Evolutionary conservation across 2,329 filamentous ascomycete species (phyloP).

Genomic region (Colletotrichum trifolii): DNA sequence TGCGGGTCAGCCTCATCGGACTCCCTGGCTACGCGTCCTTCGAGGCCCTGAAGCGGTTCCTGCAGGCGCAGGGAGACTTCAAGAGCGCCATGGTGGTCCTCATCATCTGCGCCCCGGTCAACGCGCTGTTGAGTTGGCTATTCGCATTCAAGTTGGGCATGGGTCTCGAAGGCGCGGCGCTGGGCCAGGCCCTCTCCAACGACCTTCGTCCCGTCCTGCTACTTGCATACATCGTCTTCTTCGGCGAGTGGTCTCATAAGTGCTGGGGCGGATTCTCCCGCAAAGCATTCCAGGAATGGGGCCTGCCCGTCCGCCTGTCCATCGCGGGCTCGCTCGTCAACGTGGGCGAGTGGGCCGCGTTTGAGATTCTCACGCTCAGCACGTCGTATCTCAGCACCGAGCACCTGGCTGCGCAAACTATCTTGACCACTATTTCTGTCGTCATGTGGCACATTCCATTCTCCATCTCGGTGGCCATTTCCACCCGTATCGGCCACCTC

Average conservation of each 20-base stretch:
- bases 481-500: slow-evolving; percentile 55
- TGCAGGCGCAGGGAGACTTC: slow-evolving; percentile 66
- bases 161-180: slow-evolving; percentile 62
- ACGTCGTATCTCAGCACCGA: slow-evolving; percentile 56
- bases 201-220: slow-evolving; percentile 60
- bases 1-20: slow-evolving; percentile 59
- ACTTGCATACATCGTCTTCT: slow-evolving; percentile 56
- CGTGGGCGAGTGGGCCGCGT: slow-evolving; percentile 55
- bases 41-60: slow-evolving; percentile 64
- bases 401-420: slow-evolving; percentile 54
- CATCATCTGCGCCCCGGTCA: slow-evolving; percentile 58
- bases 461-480: slow-evolving; percentile 53
- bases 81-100: slow-evolving; percentile 59
- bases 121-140: slow-evolving; percentile 60
- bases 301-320: slow-evolving; percentile 52
- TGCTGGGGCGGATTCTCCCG: slow-evolving; percentile 58
- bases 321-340: slow-evolving; percentile 52
- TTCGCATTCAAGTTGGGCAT: slow-evolving; percentile 55
- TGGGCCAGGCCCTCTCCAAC: slow-evolving; percentile 61
- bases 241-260: slow-evolving; percentile 52
- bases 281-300: slow-evolving; percentile 51
- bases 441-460: slow-evolving; percentile 57
- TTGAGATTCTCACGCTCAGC: slow-evolving; percentile 56
- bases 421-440: slow-evolving; percentile 53
- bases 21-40: slow-evolving; percentile 65